Evolutionary conservation across 768 basidiomycete species (phyloP).

Genomic region (Xerocomus brunneocitrinus): DNA sequence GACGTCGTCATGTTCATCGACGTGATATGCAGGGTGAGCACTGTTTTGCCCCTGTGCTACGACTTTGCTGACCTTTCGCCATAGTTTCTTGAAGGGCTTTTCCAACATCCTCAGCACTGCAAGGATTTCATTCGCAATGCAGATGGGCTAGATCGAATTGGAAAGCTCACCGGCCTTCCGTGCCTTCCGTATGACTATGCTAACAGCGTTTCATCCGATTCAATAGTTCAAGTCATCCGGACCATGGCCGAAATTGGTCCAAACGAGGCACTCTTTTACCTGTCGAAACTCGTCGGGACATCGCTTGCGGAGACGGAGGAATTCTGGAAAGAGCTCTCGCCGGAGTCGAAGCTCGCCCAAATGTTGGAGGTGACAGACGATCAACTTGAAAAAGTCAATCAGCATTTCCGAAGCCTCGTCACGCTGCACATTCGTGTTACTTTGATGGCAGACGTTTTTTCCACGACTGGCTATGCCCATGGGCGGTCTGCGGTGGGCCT

Average conservation of each 20-base stretch:
- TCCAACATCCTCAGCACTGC: constrained; percentile 87
- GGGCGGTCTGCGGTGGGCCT: constrained; percentile 71
- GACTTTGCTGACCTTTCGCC: background rate
- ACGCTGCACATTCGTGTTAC: constrained; percentile 75
- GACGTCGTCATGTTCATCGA: constrained; percentile 74
- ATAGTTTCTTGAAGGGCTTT: constrained; percentile 90
- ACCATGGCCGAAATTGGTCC: constrained; percentile 87
- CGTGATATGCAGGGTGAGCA: constrained; percentile 66
- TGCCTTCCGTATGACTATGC: constrained; percentile 89
- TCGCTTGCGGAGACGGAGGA: constrained; percentile 65
- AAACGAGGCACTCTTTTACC: constrained; percentile 63
- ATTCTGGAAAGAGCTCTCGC: constrained; percentile 59
- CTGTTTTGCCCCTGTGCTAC: background rate
- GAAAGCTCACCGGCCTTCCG: constrained; percentile 74
- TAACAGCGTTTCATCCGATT: constrained; percentile 78
- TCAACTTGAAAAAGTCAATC: constrained; percentile 49
- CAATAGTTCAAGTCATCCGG: constrained; percentile 83
- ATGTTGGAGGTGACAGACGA: constrained; percentile 54
- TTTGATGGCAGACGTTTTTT: constrained; percentile 83
- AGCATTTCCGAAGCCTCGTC: constrained; percentile 66
- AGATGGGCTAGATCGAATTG: constrained; percentile 69
- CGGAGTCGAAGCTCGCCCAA: constrained; percentile 59
- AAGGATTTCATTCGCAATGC: constrained; percentile 79
- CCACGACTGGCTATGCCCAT: constrained; percentile 77
- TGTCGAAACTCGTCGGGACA: constrained; percentile 63